phyloP scores from a whole-genome alignment of 208 protist genomes.

The Acanthamoeba sp. region DNA sequence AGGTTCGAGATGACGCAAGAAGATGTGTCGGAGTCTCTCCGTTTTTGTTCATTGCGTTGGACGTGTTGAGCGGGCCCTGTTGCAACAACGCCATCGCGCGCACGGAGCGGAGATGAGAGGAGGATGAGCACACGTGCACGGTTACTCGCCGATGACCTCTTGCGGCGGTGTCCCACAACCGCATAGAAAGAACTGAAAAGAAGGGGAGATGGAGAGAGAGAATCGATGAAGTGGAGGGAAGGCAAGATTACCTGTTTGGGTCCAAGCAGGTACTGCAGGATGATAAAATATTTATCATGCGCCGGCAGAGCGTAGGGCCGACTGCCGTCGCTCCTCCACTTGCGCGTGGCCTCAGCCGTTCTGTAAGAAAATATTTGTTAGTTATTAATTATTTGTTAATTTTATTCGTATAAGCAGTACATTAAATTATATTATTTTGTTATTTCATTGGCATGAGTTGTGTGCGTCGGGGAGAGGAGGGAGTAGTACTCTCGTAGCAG shows the following conservation, averaged over 20 bases:
- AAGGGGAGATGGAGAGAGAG: no score
- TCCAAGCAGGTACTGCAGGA: conserved; percentile 38
- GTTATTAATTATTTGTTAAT: neutral
- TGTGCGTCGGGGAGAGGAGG: neutral
- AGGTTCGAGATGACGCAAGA: neutral
- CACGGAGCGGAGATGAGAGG: no score
- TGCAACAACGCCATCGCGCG: no score
- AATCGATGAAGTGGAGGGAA: no score
- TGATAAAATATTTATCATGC: conserved; percentile 69
- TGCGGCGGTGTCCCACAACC: no score
- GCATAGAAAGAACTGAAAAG: no score
- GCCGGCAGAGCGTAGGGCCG: neutral
- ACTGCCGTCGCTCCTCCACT: conserved; percentile 47
- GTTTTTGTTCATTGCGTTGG: conserved; percentile 57
- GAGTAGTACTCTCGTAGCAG: neutral
- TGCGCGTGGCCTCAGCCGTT: neutral
- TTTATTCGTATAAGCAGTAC: neutral
- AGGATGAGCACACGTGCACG: no score
- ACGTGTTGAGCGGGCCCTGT: conserved; percentile 22
- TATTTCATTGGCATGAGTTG: neutral
- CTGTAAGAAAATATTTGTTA: neutral
- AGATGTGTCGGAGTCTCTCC: conserved; percentile 54
- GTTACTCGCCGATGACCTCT: no score
- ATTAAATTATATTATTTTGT: no score
- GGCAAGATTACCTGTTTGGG: neutral